Percentiles rank a stretch among this genome's conserved stretches.
Conservation (phyloP, 2,329 filamentous ascomycete species). For the Hymenoscyphus fraxineus region DNA sequence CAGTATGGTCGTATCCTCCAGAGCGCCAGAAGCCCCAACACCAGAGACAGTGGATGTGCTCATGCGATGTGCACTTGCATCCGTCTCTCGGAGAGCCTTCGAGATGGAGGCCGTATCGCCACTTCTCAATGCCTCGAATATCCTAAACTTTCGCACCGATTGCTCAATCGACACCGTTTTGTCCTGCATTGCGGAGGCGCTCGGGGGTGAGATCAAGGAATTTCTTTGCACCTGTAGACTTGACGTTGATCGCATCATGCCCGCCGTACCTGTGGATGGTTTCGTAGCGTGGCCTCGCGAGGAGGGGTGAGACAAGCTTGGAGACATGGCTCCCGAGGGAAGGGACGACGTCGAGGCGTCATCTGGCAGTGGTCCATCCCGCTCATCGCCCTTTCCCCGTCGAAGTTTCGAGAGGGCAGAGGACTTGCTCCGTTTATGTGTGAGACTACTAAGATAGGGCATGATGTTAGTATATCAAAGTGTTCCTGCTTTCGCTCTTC, state of each 20-base stretch:
- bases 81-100: conserved; percentile 71
- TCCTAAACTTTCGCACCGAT: conserved; percentile 87
- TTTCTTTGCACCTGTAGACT: conserved; percentile 21
- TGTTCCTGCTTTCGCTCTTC: neutral
- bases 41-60: conserved; percentile 41
- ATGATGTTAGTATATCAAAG: conserved; percentile 9
- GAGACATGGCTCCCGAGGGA: conserved; percentile 28
- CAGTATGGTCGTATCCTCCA: conserved; percentile 84
- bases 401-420: conserved; percentile 52
- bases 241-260: conserved; percentile 31
- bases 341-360: conserved; percentile 24
- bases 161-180: conserved; percentile 68
- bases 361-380: conserved; percentile 30
- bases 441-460: conserved; percentile 19
- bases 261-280: conserved; percentile 29
- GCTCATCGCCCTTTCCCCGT: conserved; percentile 39
- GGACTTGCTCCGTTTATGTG: conserved; percentile 49
- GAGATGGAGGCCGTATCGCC: conserved; percentile 90
- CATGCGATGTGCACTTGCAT: conserved; percentile 33
- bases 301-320: conserved; percentile 24
- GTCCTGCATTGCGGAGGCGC: conserved; percentile 21
- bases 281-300: conserved; percentile 28
- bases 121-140: conserved; percentile 87
- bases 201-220: conserved; percentile 15
- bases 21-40: conserved; percentile 35